Evolutionary conservation across 192 early-diverging fungal genomes (phyloP), one percentile per base, ranked within the genome.

Genomic region (Podila epigama): DNA sequence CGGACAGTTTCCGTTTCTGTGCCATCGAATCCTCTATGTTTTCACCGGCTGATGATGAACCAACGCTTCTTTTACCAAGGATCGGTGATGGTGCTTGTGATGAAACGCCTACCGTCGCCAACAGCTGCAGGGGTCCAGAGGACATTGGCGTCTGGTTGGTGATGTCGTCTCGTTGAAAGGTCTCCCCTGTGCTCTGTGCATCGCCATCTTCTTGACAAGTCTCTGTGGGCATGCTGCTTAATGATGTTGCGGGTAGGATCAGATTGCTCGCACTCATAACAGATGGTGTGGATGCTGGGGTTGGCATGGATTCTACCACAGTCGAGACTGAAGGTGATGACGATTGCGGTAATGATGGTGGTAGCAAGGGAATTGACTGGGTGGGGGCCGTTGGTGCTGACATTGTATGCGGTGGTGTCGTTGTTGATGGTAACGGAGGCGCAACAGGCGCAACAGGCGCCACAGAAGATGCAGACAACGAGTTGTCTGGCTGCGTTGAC

Each of bases 1-100:
- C 71, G 6, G 73, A 77, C 11, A 77, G 28, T 39, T 77, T 77
- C 41, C 73, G 65, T 8, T 63, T 52, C 31, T 63, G 65, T 10
- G 66, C 48, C n/a, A 77, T 20, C 4, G 73, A 48, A 5, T 68
- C 61, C 18, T 63, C 66, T 0, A 60, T 32, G 4, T 29, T 54
- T 8, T 58, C 66, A 0, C 51, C 73, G 4, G 35, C 59, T 1
- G 55, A 35, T 20, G 58, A 32, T 2, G 66, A 64, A 10, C 20
- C 61, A 29, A 57, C 60, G 4, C 60, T 44, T 25, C 73, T 65
- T 50, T 77, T 77, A 2, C 73, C 73, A 29, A 77, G 61, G 13
- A 77, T 50, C 20, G 70, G 70, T 2, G 70, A 59, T 27, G 63
- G 40, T 40, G 10, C 39, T 4, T 33, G 50, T 7, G 54, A 5